Percentiles rank a stretch among this genome's conserved stretches.
phyloP scores from a whole-genome alignment of 169 alveolate genomes.

The Cryptosporidium viatorum region DNA sequence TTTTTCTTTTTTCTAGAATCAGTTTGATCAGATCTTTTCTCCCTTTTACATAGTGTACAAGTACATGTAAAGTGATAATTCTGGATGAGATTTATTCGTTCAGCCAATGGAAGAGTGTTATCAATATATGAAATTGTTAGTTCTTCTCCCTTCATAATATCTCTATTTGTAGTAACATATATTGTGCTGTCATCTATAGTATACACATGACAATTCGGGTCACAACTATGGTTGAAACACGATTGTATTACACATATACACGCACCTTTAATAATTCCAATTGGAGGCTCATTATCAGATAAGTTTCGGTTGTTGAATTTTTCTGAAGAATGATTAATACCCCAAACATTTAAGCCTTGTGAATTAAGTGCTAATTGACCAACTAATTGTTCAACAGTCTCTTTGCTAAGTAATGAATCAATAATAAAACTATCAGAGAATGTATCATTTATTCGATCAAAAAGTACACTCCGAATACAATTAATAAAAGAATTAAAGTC shows the following conservation, averaged over 20 bases:
- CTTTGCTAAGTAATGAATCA: constrained; percentile 33
- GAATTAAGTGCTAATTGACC: constrained; percentile 77
- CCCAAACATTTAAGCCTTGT: constrained; percentile 78
- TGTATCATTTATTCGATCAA: constrained; percentile 2
- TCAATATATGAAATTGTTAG: constrained; percentile 79
- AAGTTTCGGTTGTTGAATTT: no score
- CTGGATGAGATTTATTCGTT: constrained; percentile 73
- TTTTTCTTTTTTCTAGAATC: background rate
- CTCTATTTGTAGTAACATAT: constrained; percentile 77
- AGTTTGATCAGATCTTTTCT: constrained; percentile 3
- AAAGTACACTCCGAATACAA: constrained; percentile 35
- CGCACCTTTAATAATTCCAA: constrained; percentile 75
- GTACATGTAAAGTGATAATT: constrained; percentile 75
- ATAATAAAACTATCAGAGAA: constrained; percentile 20
- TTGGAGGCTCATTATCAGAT: constrained; percentile 8
- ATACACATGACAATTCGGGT: constrained; percentile 76
- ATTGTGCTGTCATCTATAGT: constrained; percentile 59
- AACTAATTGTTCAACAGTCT: constrained; percentile 65
- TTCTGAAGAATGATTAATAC: background rate
- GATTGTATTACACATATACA: constrained; percentile 78
- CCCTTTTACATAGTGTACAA: constrained; percentile 64
- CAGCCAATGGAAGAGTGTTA: constrained; percentile 75
- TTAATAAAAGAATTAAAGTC: constrained; percentile 50
- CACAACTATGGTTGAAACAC: constrained; percentile 81
- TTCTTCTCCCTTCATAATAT: constrained; percentile 76